Base-by-base conservation (phyloP, 228 moss, liverwort and hornwort species). In the Sphagnum magellanicum region DNA sequence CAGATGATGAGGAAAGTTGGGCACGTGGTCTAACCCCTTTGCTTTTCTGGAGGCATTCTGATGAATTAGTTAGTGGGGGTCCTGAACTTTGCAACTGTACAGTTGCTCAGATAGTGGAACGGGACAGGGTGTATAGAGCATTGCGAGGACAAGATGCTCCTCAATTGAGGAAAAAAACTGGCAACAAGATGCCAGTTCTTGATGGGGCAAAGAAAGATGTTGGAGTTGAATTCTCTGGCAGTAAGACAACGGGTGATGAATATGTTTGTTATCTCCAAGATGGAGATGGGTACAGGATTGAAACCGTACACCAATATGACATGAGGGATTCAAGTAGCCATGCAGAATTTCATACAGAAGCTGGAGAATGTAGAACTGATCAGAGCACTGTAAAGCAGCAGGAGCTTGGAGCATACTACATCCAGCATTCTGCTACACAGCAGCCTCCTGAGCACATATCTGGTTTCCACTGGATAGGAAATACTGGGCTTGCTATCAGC, bases 1-100 rank as follows among this genome's bases (percentile, higher is more conserved):
- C 90, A 66, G 95, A 96, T 73, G 95, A 96, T 67, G 95, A 92
- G 77, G 95, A 96, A 73, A 92, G 89, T 70, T 96, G 92, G 95
- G 92, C 95, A 52, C 80, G 91, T 70, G 91, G 92, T 55, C 81
- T 96, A 53, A 89, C 90, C 63, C 83, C 92, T 48, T 66, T 83
- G 53, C 77, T 91, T 12, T 96, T 89, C 70, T 96, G 95, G 95
- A 91, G 79, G 67, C 80, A 92, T 68, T 81, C 76, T 6, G 53
- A 76, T 70, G 88, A 86, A 12, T 77, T 92, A 70, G 74, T 96
- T 49, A 77, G 83, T 59, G 66, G 70, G 61, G 92, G 92, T 71
- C 92, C 95, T 46, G 75, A 67, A 62, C 68, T 73, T 82, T 96
- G 95, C 79, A 92, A 91, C 77, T 79, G 82, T 52, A 88, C 73